Evolutionary conservation across 306 rosid species (phyloP), one percentile per base, ranked within the genome.

Genomic region (Ormosia emarginata): DNA sequence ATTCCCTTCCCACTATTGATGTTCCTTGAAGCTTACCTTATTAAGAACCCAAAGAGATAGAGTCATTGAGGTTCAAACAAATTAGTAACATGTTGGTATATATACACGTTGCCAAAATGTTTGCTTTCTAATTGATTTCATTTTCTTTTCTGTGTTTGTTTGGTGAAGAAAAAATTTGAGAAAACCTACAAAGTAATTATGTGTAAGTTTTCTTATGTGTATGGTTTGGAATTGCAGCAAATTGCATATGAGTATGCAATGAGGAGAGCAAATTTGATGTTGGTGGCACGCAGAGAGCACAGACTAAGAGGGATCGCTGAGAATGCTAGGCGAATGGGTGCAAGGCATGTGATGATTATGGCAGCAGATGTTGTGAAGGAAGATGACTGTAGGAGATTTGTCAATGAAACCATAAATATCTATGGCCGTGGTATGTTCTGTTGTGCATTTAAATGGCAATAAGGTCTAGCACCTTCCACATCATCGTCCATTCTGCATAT

Each of bases 301-400:
- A 84, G 98, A 41, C 91, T 94, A 11, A 63, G 69, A 40, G 83
- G 82, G 56, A 92, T 94, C 0, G 90, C 94, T 2, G 94, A 94
- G 83, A 94, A 91, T 59, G 93, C 97, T 3, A 87, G 94, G 81
- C 14, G 24, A 4, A 40, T 91, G 33, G 97, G 98, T 11, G 98
- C 97, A 39, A 89, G 68, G 39, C 86, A 91, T 78, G 97, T 94
- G 4, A 71, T 88, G 81, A 84, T 86, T 41, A 81, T 90, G 66
- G 98, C 97, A 0, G 94, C 98, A 13, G 97, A 94, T 84, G 98
- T 94, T 72, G 97, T 94, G 1, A 94, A 94, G 70, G 97, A 92
- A 88, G 98, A 94, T 55, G 97, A 94, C 2, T 94, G 98, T 30
- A 69, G 89, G 76, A 85, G 91, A 84, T 94, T 94, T 66, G 82